Percentiles rank a stretch among this genome's conserved stretches.
Evolutionary conservation across 352 stramenopile genomes (phyloP).

Genomic region (Thraustotheca clavata): DNA sequence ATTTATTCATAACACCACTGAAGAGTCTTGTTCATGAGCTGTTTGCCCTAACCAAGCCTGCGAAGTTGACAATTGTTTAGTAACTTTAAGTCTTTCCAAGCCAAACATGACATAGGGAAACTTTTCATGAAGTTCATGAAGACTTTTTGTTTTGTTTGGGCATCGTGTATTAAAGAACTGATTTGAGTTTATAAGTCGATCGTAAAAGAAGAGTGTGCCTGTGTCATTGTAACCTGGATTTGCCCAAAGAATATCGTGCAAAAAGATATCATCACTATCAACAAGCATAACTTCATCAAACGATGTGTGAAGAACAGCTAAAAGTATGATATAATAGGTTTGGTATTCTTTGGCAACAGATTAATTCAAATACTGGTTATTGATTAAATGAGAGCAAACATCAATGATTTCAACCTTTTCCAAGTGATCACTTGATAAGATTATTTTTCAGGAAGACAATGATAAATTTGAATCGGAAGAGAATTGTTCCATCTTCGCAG

Average conservation of each 20-base stretch:
- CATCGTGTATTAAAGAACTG: conserved; percentile 26
- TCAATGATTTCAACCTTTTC: conserved; percentile 32
- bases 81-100: conserved; percentile 23
- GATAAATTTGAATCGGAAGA: conserved; percentile 34
- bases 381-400: conserved; percentile 28
- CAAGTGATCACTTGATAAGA: conserved; percentile 27
- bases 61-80: conserved; percentile 31
- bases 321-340: conserved; percentile 51
- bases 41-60: conserved; percentile 32
- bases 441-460: conserved; percentile 26
- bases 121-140: conserved; percentile 4
- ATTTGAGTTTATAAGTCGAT: conserved; percentile 19
- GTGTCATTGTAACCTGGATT: not conserved
- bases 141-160: not conserved
- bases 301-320: conserved; percentile 8
- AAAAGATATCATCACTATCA: conserved; percentile 17
- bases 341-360: conserved; percentile 23
- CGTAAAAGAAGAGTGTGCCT: not conserved
- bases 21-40: conserved; percentile 54
- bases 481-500: conserved; percentile 30
- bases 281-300: conserved; percentile 14
- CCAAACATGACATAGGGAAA: conserved; percentile 19
- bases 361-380: not conserved
- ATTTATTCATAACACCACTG: conserved; percentile 44
- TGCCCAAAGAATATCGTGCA: not conserved